These are phyloP conservation scores for Termitomyces sp. DNA, from an alignment of 768 basidiomycete genomes.

Conservation along the genomic window DNA sequence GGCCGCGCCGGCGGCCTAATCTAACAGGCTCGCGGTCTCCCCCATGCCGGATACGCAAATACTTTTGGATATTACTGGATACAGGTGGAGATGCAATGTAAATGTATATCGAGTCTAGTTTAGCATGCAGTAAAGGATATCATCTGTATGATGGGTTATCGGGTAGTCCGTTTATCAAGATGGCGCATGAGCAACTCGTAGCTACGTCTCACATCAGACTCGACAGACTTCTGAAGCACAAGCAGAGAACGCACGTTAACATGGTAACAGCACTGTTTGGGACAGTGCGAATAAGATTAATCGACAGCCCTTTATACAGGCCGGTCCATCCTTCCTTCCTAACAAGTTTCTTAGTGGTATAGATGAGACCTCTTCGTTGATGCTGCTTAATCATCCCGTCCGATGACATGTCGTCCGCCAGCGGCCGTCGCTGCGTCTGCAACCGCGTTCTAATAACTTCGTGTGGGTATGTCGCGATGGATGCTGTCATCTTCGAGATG, in stretches of 20 bases:
- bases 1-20: no score
- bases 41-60: no score
- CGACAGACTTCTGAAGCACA: background rate
- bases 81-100: background rate
- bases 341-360: constrained; percentile 71
- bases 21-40: no score
- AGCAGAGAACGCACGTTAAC: constrained; percentile 63
- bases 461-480: constrained; percentile 94
- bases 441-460: constrained; percentile 98
- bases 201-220: constrained; percentile 19
- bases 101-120: background rate
- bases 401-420: constrained; percentile 54
- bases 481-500: constrained; percentile 94
- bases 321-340: constrained; percentile 84
- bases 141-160: constrained; percentile 3
- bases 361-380: constrained; percentile 61
- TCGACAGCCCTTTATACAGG: constrained; percentile 90
- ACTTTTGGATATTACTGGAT: background rate
- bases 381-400: constrained; percentile 58
- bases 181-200: constrained; percentile 56
- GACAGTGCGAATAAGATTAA: constrained; percentile 92
- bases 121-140: background rate
- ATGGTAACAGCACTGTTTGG: constrained; percentile 96
- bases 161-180: constrained; percentile 32
- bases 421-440: constrained; percentile 76